phyloP scores from a whole-genome alignment of 116 monocot genomes.

The Trichopus zeylanicus region DNA sequence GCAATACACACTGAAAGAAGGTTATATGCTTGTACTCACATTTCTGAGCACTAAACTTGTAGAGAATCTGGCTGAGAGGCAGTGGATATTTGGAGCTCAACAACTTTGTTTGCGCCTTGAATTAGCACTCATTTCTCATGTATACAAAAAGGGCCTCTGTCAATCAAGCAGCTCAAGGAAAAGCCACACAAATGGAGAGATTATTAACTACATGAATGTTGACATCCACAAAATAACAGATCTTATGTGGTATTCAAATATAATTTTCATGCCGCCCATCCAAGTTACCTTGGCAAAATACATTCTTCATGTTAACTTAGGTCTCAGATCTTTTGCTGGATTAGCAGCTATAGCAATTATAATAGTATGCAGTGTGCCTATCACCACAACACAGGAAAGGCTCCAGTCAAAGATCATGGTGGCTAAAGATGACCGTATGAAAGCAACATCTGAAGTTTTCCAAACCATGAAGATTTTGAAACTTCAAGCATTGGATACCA shows the following conservation, averaged over 20 bases:
- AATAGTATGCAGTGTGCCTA: constrained; percentile 63
- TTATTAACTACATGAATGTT: constrained; percentile 92
- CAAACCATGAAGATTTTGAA: constrained; percentile 74
- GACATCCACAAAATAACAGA: constrained; percentile 84
- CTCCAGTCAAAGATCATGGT: constrained; percentile 75
- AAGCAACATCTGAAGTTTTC: constrained; percentile 73
- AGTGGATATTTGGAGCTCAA: constrained; percentile 75
- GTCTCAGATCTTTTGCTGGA: constrained; percentile 52
- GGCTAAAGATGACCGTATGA: constrained; percentile 76
- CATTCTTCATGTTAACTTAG: constrained; percentile 61
- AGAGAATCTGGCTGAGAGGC: constrained; percentile 67
- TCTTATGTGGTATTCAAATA: constrained; percentile 61
- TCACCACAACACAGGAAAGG: constrained; percentile 41
- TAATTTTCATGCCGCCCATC: constrained; percentile 77
- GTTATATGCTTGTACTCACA: constrained; percentile 57
- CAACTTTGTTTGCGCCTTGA: constrained; percentile 70
- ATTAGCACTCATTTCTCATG: constrained; percentile 64
- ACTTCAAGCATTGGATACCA: constrained; percentile 79
- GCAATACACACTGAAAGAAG: constrained; percentile 32
- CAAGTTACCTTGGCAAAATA: constrained; percentile 59
- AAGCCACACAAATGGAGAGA: constrained; percentile 75
- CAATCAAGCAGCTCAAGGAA: constrained; percentile 60
- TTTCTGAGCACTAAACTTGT: constrained; percentile 78
- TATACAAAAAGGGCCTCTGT: constrained; percentile 70
- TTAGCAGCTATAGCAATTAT: constrained; percentile 57